Base-by-base conservation (phyloP, 2,329 filamentous ascomycete species). In the Trichoderma endophyticum region DNA sequence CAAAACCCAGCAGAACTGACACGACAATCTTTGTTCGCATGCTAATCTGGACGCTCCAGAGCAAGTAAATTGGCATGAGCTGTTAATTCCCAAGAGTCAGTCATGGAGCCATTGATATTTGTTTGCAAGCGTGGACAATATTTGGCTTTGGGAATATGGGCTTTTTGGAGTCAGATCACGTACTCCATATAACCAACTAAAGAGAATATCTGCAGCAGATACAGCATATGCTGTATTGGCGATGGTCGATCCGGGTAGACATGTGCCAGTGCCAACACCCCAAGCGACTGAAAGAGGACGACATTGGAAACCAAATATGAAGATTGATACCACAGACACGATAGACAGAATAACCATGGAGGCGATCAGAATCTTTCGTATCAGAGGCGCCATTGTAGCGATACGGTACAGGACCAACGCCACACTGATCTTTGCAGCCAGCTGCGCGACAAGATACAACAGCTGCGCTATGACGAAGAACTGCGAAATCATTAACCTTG, bases 1-100 rank as follows among this genome's bases (percentile, higher is more conserved):
- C 62, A 12, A 65, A 65, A 8, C 62, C 62, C 18, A 65, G 62
- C 3, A 65, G 43, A 54, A 65, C n/a, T 9, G 62, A 65, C 18
- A 65, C 62, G 6, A 65, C 62, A 54, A 65, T 14, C n/a, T 65
- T 65, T 32, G 62, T 65, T 34, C 62, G 39, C 43, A 54, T 24
- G 62, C 62, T 65, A 4, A 65, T 65, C 24, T 65, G 62, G 43
- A 65, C 62, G 32, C 62, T 65, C 62, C 62, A 65, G 43, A 65
- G 62, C 43, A 65, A 18, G 43, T 65, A 65, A 8, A 65, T 54
- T 7, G 62, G 62, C 28, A 65, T 18, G 6, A 65, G 62, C 62
- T 65, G n/a, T 21, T 54, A 8, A 34, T 18, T 32, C 21, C 6
- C 15, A 54, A 15, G 4, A 9, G 43, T 65, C 36, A 65, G 43